Evolutionary conservation across 2,329 filamentous ascomycete species (phyloP).

Genomic region (Tolypocladium sp.): DNA sequence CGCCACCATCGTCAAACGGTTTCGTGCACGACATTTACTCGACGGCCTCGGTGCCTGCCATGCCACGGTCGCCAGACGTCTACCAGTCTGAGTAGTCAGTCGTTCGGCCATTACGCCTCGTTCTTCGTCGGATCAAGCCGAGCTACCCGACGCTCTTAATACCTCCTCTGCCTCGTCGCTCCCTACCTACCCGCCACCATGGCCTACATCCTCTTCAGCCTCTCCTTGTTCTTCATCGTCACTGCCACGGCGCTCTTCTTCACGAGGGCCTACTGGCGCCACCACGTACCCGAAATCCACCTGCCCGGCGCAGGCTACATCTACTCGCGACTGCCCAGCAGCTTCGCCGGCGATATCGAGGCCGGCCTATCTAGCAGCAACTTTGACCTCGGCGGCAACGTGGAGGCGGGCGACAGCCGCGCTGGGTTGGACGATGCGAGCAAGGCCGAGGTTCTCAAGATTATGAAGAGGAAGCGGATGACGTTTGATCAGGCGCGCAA

Average conservation of each 20-base stretch:
- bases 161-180: neutral
- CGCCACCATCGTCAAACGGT: neutral
- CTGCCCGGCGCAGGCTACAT: constrained; percentile 50
- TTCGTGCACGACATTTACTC: neutral
- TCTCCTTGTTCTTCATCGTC: constrained; percentile 64
- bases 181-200: constrained; percentile 36
- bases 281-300: constrained; percentile 51
- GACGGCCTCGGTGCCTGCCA: constrained; percentile 1
- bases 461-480: constrained; percentile 81
- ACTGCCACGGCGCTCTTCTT: constrained; percentile 70
- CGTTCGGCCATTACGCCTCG: neutral
- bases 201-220: constrained; percentile 72
- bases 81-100: neutral
- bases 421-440: constrained; percentile 71
- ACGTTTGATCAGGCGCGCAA: constrained; percentile 86
- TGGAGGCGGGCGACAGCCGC: constrained; percentile 69
- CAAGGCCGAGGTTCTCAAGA: constrained; percentile 74
- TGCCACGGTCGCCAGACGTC: constrained; percentile 2
- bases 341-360: constrained; percentile 79
- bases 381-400: constrained; percentile 76
- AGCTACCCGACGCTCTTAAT: neutral
- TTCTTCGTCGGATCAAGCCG: neutral
- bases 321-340: constrained; percentile 68
- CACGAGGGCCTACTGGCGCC: constrained; percentile 70
- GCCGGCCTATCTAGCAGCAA: constrained; percentile 73